Conservation (phyloP, 108 stramenopile genomes). For the Mediolabrus comicus region DNA sequence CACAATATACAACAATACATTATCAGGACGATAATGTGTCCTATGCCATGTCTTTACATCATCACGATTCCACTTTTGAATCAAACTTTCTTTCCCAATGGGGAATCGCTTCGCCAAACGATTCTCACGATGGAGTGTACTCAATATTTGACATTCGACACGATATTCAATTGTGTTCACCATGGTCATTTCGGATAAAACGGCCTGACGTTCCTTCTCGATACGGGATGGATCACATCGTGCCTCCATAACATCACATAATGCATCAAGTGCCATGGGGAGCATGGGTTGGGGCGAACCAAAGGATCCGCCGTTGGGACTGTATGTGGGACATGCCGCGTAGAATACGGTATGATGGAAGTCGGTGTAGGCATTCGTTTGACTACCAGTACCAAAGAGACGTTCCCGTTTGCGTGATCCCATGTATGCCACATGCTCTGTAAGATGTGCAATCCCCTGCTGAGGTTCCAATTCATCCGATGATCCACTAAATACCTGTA, state of each 20-base stretch:
- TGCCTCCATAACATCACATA: constrained; percentile 95
- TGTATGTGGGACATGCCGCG: constrained; percentile 88
- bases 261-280: constrained; percentile 94
- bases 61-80: constrained; percentile 85
- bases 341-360: constrained; percentile 99
- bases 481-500: constrained; percentile 92
- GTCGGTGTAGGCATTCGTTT: constrained; percentile 98
- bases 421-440: constrained; percentile 99
- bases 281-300: constrained; percentile 71
- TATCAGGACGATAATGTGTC: constrained; percentile 97
- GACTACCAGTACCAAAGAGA: constrained; percentile 93
- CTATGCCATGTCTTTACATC: constrained; percentile 96
- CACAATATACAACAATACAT: constrained; percentile 95
- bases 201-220: constrained; percentile 96
- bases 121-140: constrained; percentile 95
- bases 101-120: constrained; percentile 95
- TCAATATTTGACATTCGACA: constrained; percentile 96
- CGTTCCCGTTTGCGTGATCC: constrained; percentile 94
- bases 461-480: constrained; percentile 92
- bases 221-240: constrained; percentile 87
- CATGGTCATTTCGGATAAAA: constrained; percentile 96
- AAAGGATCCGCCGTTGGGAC: constrained; percentile 50
- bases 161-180: constrained; percentile 97
- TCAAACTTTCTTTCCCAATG: constrained; percentile 95
- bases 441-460: constrained; percentile 97